phyloP scores from a whole-genome alignment of 805 yeast species.

The Schizosaccharomyces japonicus region DNA sequence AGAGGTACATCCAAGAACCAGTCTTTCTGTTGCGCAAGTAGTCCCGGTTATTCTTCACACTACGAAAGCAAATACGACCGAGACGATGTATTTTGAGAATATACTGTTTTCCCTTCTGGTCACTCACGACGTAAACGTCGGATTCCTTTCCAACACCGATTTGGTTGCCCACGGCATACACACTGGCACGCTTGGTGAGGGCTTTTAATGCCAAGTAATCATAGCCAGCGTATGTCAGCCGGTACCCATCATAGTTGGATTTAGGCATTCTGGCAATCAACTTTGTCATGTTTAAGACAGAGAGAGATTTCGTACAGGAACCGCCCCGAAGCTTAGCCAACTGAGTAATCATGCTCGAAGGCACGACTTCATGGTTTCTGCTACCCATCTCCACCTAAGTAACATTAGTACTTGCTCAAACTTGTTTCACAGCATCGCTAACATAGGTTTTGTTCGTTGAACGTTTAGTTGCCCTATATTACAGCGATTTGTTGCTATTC shows the following conservation, averaged over 20 bases:
- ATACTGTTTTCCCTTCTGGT: constrained; percentile 34
- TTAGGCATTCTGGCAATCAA: constrained; percentile 58
- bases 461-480: no score
- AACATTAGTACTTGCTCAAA: neutral
- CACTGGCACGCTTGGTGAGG: constrained; percentile 45
- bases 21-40: constrained; percentile 49
- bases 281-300: constrained; percentile 69
- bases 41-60: constrained; percentile 84
- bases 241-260: constrained; percentile 80
- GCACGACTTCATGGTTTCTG: constrained; percentile 81
- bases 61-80: constrained; percentile 80
- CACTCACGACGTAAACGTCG: constrained; percentile 69
- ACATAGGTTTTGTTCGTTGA: no score
- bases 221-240: constrained; percentile 68
- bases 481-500: neutral
- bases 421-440: no score
- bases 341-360: constrained; percentile 59
- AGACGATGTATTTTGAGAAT: constrained; percentile 79
- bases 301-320: constrained; percentile 54
- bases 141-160: constrained; percentile 97
- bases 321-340: constrained; percentile 54
- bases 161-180: constrained; percentile 59
- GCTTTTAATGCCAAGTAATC: constrained; percentile 80
- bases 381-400: constrained; percentile 51
- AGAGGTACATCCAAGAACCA: constrained; percentile 80